A percentile compares a stretch with the other conserved stretches of the same genome.
phyloP scores from a whole-genome alignment of 2,329 filamentous ascomycete species.

The Cercospora nicotianae region DNA sequence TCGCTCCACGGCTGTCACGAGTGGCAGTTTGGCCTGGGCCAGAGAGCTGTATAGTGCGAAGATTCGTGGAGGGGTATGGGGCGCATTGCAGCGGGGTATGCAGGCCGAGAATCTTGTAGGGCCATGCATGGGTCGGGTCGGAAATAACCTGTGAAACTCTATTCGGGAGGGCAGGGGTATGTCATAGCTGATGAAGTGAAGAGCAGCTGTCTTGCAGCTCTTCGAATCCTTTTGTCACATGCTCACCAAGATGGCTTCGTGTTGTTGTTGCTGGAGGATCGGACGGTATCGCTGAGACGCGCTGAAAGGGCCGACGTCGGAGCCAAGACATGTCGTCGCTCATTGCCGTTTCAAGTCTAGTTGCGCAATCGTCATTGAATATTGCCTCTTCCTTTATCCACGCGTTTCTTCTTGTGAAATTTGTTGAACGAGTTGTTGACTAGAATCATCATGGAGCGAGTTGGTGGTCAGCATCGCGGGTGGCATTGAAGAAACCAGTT shows the following conservation, averaged over 20 bases:
- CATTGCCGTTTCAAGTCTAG: background rate
- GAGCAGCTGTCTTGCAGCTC: background rate
- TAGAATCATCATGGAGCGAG: background rate
- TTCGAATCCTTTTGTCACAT: background rate
- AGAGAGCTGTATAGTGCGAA: background rate
- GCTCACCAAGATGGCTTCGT: background rate
- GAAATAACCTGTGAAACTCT: background rate
- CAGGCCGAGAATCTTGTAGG: background rate
- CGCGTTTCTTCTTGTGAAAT: background rate
- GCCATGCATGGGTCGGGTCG: constrained; percentile 2
- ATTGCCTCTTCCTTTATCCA: constrained; percentile 7
- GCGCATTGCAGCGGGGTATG: constrained; percentile 8
- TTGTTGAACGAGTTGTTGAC: background rate
- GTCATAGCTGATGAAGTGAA: background rate
- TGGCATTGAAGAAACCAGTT: background rate
- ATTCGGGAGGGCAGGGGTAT: background rate
- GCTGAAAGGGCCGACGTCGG: background rate
- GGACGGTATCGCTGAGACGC: background rate
- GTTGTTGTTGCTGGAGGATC: background rate
- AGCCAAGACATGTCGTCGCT: background rate
- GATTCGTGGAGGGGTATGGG: constrained; percentile 5
- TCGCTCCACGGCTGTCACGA: background rate
- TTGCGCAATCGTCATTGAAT: background rate
- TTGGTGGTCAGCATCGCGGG: background rate
- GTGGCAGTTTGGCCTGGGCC: background rate